These are phyloP conservation scores for Penicillium egyptiacum DNA, from an alignment of 495 filamentous ascomycete species.

Conservation along the genomic window DNA sequence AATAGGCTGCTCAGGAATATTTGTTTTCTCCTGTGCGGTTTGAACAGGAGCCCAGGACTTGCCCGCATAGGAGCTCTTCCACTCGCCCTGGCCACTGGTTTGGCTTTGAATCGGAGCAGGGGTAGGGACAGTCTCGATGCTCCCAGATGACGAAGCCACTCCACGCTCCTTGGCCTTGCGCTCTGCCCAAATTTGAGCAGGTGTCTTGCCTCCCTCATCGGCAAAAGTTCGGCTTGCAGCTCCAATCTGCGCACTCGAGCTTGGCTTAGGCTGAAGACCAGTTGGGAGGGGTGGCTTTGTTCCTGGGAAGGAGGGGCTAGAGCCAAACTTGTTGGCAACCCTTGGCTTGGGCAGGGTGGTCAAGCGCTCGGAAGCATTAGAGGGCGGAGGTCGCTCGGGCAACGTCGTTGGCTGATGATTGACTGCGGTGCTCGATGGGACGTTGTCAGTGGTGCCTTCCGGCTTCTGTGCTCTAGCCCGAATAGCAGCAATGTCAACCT, in stretches of 20 bases:
- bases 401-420: conserved; percentile 54
- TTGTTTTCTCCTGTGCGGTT: conserved; percentile 64
- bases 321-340: conserved; percentile 80
- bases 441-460: conserved; percentile 43
- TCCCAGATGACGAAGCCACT: conserved; percentile 36
- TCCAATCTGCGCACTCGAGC: conserved; percentile 61
- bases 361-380: conserved; percentile 72
- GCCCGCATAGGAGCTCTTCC: conserved; percentile 86
- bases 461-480: conserved; percentile 74
- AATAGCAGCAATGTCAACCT: conserved; percentile 94
- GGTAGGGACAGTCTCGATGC: conserved; percentile 39
- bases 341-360: conserved; percentile 92
- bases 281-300: conserved; percentile 84
- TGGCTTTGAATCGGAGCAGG: conserved; percentile 56
- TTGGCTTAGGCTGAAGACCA: conserved; percentile 54
- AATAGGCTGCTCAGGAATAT: conserved; percentile 54
- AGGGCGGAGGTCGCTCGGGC: conserved; percentile 65
- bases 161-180: conserved; percentile 83
- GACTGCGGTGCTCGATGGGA: conserved; percentile 34
- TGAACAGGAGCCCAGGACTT: conserved; percentile 86
- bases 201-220: conserved; percentile 91
- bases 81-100: conserved; percentile 67
- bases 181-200: conserved; percentile 95
- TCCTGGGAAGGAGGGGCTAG: conserved; percentile 68
- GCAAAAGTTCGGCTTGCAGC: conserved; percentile 89